phyloP scores from a whole-genome alignment of 164 flowering plant species.

The Paratinospora sagittata region DNA sequence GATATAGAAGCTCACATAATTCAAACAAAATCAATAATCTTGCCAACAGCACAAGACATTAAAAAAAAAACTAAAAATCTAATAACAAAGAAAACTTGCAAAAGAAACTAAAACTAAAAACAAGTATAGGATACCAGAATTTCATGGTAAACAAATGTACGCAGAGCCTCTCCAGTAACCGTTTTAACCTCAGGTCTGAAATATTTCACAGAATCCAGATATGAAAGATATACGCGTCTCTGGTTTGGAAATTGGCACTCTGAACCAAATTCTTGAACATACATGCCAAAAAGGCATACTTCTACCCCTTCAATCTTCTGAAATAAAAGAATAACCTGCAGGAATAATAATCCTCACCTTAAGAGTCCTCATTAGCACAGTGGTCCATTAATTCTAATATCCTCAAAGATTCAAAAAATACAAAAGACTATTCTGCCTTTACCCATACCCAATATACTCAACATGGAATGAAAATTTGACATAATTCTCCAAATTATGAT shows the following conservation, averaged over 20 bases:
- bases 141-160: constrained; percentile 98
- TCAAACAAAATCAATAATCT: not conserved
- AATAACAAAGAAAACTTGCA: not conserved
- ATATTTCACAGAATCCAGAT: constrained; percentile 96
- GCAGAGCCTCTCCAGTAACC: constrained; percentile 88
- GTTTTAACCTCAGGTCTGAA: constrained; percentile 91
- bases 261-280: constrained; percentile 97
- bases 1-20: too few species aligned
- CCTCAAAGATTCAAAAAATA: not conserved
- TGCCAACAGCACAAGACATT: not conserved
- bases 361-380: not conserved
- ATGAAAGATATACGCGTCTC: constrained; percentile 94
- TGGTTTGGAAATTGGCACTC: constrained; percentile 86
- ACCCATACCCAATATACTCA: too few species aligned
- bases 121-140: constrained; percentile 49
- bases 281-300: constrained; percentile 98
- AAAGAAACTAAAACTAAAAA: not conserved
- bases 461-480: too few species aligned
- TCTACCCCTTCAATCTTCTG: constrained; percentile 99
- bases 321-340: constrained; percentile 83
- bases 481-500: too few species aligned
- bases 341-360: constrained; percentile 5
- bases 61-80: not conserved
- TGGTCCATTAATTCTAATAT: not conserved
- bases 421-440: not conserved